Evolutionary conservation across 2,329 filamentous ascomycete genomes (phyloP).

Genomic region (Dendrostoma leiphaemia): DNA sequence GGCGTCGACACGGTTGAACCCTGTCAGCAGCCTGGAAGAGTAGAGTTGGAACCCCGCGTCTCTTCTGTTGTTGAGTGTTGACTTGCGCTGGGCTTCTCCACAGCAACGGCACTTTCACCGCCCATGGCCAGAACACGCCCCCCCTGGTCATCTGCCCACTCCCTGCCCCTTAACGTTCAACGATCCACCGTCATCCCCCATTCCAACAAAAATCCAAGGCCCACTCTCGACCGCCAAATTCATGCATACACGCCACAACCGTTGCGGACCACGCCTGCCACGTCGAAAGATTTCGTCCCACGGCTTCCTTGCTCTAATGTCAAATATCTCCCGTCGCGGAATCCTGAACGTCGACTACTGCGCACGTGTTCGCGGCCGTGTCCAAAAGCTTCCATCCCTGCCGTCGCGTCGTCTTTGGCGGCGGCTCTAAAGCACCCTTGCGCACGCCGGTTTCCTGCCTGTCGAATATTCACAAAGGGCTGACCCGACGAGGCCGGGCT

Average conservation of each 20-base stretch:
- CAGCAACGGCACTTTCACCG: neutral
- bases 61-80: neutral
- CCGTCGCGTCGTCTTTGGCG: neutral
- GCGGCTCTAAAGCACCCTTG: neutral
- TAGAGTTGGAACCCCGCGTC: neutral
- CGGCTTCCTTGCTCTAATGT: too few relatives aligned
- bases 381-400: neutral
- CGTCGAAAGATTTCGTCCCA: constrained; percentile 4
- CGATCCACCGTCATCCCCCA: neutral
- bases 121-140: neutral
- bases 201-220: neutral
- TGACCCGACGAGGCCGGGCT: neutral
- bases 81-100: neutral
- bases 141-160: neutral
- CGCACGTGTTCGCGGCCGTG: too few relatives aligned
- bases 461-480: neutral
- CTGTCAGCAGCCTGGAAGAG: too few relatives aligned
- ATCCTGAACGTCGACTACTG: too few relatives aligned
- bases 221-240: neutral
- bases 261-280: neutral
- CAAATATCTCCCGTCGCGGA: too few relatives aligned
- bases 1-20: neutral
- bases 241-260: constrained; percentile 2
- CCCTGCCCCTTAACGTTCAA: neutral
- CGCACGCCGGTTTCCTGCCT: neutral